These are phyloP conservation scores for Colletotrichum sp. DNA, from an alignment of 2,329 filamentous ascomycete genomes.

Conservation along the genomic window DNA sequence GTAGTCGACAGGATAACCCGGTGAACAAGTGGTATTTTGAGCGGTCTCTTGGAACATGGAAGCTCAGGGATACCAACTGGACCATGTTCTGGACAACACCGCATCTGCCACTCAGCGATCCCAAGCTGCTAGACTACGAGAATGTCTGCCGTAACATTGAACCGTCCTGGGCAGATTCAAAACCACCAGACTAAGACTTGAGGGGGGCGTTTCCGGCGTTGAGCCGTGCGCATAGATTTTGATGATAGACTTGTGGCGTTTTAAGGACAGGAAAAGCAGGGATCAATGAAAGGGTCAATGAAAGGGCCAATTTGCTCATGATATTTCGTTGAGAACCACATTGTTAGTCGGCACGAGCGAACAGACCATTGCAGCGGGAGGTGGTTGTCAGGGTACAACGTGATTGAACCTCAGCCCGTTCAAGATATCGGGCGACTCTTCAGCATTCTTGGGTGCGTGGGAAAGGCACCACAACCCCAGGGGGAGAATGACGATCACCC, in stretches of 20 bases:
- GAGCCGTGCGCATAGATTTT: neutral
- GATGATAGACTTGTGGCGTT: neutral
- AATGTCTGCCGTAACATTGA: constrained; percentile 71
- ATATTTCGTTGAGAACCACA: neutral
- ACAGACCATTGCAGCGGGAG: neutral
- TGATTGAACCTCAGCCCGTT: neutral
- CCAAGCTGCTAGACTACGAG: constrained; percentile 72
- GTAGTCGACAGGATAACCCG: constrained; percentile 86
- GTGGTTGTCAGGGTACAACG: neutral
- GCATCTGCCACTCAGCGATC: constrained; percentile 60
- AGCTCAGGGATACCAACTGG: constrained; percentile 84
- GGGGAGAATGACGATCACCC: neutral
- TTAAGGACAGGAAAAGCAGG: neutral
- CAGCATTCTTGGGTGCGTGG: neutral
- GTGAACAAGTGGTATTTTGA: constrained; percentile 99
- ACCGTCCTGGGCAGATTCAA: constrained; percentile 68
- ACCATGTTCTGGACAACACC: constrained; percentile 98
- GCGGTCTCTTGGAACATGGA: constrained; percentile 81
- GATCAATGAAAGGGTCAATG: neutral
- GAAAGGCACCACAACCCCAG: neutral
- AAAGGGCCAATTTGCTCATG: neutral
- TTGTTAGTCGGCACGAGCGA: neutral
- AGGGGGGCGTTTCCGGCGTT: neutral
- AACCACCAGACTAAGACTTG: constrained; percentile 32
- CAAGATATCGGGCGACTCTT: neutral